Evolutionary conservation across 805 yeast species (phyloP).

Genomic region (Alloascoidea hylecoeti): DNA sequence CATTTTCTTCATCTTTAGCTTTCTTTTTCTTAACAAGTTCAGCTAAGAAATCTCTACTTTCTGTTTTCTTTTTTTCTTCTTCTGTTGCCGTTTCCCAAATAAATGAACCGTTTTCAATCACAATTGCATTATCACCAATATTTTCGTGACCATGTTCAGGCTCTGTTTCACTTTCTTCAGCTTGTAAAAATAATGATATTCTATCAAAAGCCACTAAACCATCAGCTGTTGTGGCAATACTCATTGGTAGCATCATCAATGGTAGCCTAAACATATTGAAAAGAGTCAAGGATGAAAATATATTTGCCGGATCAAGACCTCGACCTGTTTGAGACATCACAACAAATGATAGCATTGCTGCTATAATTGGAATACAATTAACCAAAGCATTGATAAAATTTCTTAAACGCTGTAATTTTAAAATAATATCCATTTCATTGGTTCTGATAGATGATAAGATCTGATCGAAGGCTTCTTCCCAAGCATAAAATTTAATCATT

Average conservation of each 20-base stretch:
- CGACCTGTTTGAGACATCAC: slow-evolving; percentile 29
- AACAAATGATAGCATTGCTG: slow-evolving; percentile 51
- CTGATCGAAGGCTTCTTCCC: slow-evolving; percentile 72
- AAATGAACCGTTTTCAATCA: slow-evolving; percentile 38
- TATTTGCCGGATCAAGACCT: slow-evolving; percentile 36
- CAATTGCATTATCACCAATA: slow-evolving; percentile 27
- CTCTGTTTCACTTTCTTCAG: slow-evolving; percentile 22
- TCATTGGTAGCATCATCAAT: slow-evolving; percentile 51
- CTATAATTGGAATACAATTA: slow-evolving; percentile 49
- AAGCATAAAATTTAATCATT: slow-evolving; percentile 76
- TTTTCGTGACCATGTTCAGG: slow-evolving; percentile 14
- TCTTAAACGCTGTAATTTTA: slow-evolving; percentile 50
- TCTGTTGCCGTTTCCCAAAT: slow-evolving; percentile 40
- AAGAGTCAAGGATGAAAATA: slow-evolving; percentile 59
- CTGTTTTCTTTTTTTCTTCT: slow-evolving; percentile 17
- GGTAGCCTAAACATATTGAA: slow-evolving; percentile 50
- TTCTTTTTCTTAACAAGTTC: slow-evolving; percentile 5
- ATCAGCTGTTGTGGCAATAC: slow-evolving; percentile 47
- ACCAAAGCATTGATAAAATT: slow-evolving; percentile 53
- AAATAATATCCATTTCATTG: slow-evolving; percentile 46
- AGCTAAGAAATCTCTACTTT: slow-evolving; percentile 16
- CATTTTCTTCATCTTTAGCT: slow-evolving; percentile 6
- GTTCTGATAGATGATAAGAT: slow-evolving; percentile 40
- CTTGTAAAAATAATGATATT: slow-evolving; percentile 34
- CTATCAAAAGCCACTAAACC: slow-evolving; percentile 43